These are phyloP conservation scores for Puccinia polysora DNA, from an alignment of 1,284 basidiomycete species.

Conservation along the genomic window DNA sequence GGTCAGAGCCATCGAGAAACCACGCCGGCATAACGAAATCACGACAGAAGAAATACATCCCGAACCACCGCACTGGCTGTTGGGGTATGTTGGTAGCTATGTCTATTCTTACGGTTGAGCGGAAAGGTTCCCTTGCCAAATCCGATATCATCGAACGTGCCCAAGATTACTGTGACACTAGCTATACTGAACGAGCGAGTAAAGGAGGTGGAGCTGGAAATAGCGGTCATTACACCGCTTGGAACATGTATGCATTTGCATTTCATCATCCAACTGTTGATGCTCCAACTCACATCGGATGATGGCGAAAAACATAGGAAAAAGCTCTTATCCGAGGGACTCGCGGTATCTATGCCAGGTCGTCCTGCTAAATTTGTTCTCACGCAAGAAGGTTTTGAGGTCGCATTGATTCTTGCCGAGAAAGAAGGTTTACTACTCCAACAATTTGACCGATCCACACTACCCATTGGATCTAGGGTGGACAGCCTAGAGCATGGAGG, in stretches of 20 bases:
- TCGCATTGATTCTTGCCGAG: conserved; percentile 45
- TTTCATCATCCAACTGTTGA: no score
- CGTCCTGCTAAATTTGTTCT: conserved; percentile 51
- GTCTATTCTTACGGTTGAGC: conserved; percentile 44
- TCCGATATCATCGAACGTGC: conserved; percentile 50
- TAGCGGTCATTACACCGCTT: conserved; percentile 49
- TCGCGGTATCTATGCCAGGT: conserved; percentile 49
- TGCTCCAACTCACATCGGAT: not conserved
- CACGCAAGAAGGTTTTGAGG: conserved; percentile 49
- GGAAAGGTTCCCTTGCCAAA: conserved; percentile 44
- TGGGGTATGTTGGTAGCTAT: conserved; percentile 51
- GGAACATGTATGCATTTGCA: conserved; percentile 48
- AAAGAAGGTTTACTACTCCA: conserved; percentile 8
- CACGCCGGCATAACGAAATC: not conserved
- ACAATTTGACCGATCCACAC: conserved; percentile 13
- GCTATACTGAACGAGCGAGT: conserved; percentile 17
- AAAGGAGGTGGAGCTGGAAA: conserved; percentile 27
- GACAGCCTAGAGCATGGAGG: no score
- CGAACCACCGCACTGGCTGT: conserved; percentile 50
- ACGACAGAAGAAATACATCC: conserved; percentile 49
- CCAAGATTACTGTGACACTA: conserved; percentile 49
- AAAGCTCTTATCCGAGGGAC: conserved; percentile 51
- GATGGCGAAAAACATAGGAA: conserved; percentile 43
- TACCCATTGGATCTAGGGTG: conserved; percentile 10
- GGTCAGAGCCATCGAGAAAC: not conserved